Conservation (phyloP, 768 basidiomycete genomes). For the Cubamyces sp. region DNA sequence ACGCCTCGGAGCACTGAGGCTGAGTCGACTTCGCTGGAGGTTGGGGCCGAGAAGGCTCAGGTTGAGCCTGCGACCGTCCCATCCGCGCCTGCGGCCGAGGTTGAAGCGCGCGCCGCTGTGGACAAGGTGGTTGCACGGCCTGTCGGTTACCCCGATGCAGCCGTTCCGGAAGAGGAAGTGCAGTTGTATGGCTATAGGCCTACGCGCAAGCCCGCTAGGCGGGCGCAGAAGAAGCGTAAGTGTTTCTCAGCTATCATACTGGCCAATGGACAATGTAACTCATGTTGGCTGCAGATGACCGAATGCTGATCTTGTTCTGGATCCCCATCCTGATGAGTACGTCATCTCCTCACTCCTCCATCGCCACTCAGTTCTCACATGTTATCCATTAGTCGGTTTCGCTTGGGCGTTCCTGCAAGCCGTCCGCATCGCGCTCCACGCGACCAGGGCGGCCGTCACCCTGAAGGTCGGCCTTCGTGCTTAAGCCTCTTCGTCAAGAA, state of each 20-base stretch:
- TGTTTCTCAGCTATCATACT: constrained; percentile 15
- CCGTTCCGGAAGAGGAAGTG: constrained; percentile 67
- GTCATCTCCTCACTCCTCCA: constrained; percentile 36
- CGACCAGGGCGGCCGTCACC: constrained; percentile 30
- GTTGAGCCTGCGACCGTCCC: constrained; percentile 6
- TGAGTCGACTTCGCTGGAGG: constrained; percentile 24
- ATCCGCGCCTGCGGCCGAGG: constrained; percentile 13
- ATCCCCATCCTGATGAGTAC: constrained; percentile 79
- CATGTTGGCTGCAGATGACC: constrained; percentile 58
- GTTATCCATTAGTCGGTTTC: constrained; percentile 36
- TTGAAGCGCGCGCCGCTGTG: constrained; percentile 31
- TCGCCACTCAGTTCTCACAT: neutral
- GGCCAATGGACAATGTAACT: constrained; percentile 1
- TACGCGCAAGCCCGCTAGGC: constrained; percentile 43
- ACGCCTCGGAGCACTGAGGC: constrained; percentile 56
- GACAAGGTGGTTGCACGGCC: constrained; percentile 38
- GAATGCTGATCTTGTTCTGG: constrained; percentile 87
- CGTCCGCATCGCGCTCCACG: constrained; percentile 33
- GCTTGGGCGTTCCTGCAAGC: constrained; percentile 39
- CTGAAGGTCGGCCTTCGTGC: constrained; percentile 31
- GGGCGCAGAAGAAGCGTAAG: constrained; percentile 72
- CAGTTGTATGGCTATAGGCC: constrained; percentile 71
- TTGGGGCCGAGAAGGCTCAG: constrained; percentile 26
- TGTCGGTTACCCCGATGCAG: constrained; percentile 50
- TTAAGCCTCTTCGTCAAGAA: constrained; percentile 9